Evolutionary conservation across 1,284 basidiomycete species (phyloP), one percentile per base, ranked within the genome.

Genomic region (Ustilago loliicola): DNA sequence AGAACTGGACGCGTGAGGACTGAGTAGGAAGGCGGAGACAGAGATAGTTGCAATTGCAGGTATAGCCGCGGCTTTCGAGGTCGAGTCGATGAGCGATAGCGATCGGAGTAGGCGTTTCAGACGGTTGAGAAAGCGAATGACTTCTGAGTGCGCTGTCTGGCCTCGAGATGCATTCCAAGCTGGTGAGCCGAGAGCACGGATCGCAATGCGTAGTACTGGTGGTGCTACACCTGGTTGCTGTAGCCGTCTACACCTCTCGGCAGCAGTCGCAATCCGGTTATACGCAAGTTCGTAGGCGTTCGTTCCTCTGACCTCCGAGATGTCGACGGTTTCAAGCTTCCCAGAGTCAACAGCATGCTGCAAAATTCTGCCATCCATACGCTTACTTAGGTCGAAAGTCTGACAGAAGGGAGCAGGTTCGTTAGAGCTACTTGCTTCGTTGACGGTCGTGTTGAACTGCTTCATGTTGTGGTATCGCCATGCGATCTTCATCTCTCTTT

Each of bases 391-490:
- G 84, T 95, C 93, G 82, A 95, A 93, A 3, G 90, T 88, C 59
- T 88, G 88, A 82, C 92, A 93, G 82, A 90, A 93, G 27, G 91
- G 89, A 61, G 47, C 36, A 1, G 66, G 55, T 19, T 71, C 67
- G 0, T 48, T 29, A 9, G 48, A 23, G 51, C 34, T 64, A 11
- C 55, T 54, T 0, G 69, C 61, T 47, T 72, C 64, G 56, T 72
- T 83, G 30, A 96, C 91, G 1, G 93, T 95, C 1, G 95, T 97
- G 87, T 93, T 91, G 87, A 96, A 96, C 87, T 90, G 92, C 87
- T 92, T 93, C 93, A 97, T 93, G 71, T 91, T 89, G 82, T 94
- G 93, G 86, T 99, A 99, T 82, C 96, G 90, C 94, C 96, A 99
- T 42, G 96, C 96, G 69, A 81, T 61, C 79, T 80, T 83, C 71